phyloP scores from a whole-genome alignment of 225 moss, liverwort and hornwort genomes.

The Pseudoscleropodium purum region DNA sequence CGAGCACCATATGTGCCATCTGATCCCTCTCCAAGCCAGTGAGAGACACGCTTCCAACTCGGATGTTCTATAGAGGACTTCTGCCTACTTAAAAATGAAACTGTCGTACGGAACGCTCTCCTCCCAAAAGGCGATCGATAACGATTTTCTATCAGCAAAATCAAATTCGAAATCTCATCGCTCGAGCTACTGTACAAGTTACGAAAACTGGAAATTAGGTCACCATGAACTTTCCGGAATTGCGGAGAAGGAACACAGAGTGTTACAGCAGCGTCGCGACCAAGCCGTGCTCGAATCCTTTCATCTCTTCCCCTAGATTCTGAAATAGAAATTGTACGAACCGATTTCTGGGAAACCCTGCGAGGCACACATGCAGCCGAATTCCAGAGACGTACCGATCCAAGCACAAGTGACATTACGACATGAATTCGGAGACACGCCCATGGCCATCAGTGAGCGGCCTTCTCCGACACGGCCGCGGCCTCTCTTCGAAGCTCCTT shows the following conservation, averaged over 20 bases:
- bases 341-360: background rate
- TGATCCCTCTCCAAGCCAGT: background rate
- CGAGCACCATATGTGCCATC: background rate
- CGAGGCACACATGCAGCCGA: background rate
- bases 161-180: background rate
- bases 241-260: background rate
- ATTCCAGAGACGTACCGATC: background rate
- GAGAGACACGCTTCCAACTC: background rate
- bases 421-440: background rate
- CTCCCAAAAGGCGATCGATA: background rate
- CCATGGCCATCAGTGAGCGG: background rate
- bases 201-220: background rate
- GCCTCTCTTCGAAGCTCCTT: conserved; percentile 95
- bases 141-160: background rate
- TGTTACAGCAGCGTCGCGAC: background rate
- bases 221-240: background rate
- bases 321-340: background rate
- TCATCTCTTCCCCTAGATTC: background rate
- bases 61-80: background rate
- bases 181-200: background rate
- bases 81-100: background rate
- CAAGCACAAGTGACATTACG: background rate
- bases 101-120: background rate
- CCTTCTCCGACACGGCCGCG: conserved; percentile 42
- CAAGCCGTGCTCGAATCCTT: background rate